Percentiles rank a stretch among this genome's conserved stretches.
Conservation (phyloP, 768 basidiomycete species). For the Hypsizygus marmoreus region DNA sequence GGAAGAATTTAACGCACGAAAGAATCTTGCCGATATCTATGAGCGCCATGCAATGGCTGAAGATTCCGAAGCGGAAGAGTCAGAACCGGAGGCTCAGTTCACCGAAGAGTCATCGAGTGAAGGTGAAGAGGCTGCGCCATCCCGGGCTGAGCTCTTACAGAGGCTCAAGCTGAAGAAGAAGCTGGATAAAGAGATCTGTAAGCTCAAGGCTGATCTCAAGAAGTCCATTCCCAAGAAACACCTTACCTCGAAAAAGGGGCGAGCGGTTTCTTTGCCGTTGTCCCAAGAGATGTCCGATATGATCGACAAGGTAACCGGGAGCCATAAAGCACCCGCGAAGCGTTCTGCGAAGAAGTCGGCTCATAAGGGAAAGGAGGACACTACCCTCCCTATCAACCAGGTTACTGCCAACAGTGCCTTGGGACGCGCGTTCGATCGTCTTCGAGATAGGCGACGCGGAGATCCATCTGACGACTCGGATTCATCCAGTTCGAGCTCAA, state of each 20-base stretch:
- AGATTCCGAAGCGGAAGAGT: neutral
- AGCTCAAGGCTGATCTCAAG: neutral
- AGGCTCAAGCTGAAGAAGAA: neutral
- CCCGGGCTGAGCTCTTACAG: too few relatives aligned
- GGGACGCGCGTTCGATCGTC: neutral
- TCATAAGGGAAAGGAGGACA: neutral
- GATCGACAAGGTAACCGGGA: neutral
- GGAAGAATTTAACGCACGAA: neutral
- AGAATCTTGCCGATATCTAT: too few relatives aligned
- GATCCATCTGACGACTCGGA: neutral
- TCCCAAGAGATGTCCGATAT: neutral
- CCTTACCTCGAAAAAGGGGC: neutral
- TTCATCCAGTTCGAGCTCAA: neutral
- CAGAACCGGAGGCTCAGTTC: too few relatives aligned
- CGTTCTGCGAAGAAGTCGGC: neutral
- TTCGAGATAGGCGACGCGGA: neutral
- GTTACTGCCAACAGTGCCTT: constrained; percentile 2
- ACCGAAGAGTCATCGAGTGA: too few relatives aligned
- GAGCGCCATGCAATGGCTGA: too few relatives aligned
- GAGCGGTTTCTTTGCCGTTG: neutral
- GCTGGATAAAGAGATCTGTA: neutral
- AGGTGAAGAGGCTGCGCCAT: too few relatives aligned
- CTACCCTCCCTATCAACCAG: constrained; percentile 1
- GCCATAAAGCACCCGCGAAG: neutral
- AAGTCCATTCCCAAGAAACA: neutral